Evolutionary conservation across 495 filamentous ascomycete species (phyloP).

Genomic region (Hypoxylon fragiforme): DNA sequence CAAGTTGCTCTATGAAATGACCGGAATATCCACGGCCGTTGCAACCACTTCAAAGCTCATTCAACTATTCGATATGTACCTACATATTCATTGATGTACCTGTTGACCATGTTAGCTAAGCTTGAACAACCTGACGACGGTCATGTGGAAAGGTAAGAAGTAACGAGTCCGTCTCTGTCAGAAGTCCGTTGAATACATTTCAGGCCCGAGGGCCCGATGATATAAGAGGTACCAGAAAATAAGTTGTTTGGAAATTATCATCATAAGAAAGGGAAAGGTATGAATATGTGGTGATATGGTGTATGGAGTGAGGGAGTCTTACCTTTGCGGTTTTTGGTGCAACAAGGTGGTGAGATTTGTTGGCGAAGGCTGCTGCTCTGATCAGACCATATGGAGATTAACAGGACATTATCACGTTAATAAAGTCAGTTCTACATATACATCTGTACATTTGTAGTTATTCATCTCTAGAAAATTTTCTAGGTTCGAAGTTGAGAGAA

Average conservation of each 20-base stretch:
- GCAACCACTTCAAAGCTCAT: too few species aligned
- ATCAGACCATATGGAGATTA: neutral
- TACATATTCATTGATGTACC: conserved; percentile 1
- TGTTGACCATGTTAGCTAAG: conserved; percentile 18
- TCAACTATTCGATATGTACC: too few species aligned
- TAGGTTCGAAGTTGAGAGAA: neutral
- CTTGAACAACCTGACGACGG: neutral
- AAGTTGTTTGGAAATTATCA: conserved; percentile 49
- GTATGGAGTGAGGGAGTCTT: conserved; percentile 8
- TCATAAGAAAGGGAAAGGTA: conserved; percentile 45
- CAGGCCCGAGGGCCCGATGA: conserved; percentile 52
- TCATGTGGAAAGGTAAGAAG: conserved; percentile 6
- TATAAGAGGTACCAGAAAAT: conserved; percentile 70
- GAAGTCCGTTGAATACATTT: conserved; percentile 66
- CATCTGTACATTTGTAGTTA: too few species aligned
- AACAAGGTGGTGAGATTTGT: neutral
- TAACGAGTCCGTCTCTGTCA: conserved; percentile 41
- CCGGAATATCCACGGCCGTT: too few species aligned
- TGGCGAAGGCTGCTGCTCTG: too few species aligned
- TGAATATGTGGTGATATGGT: conserved; percentile 1
- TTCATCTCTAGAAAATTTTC: neutral
- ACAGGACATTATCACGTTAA: too few species aligned
- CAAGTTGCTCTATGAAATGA: too few species aligned
- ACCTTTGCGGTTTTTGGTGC: conserved; percentile 4
- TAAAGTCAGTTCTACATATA: too few species aligned